Evolutionary conservation across 2,329 filamentous ascomycete genomes (phyloP).

Genomic region (Aspergillus candidus): DNA sequence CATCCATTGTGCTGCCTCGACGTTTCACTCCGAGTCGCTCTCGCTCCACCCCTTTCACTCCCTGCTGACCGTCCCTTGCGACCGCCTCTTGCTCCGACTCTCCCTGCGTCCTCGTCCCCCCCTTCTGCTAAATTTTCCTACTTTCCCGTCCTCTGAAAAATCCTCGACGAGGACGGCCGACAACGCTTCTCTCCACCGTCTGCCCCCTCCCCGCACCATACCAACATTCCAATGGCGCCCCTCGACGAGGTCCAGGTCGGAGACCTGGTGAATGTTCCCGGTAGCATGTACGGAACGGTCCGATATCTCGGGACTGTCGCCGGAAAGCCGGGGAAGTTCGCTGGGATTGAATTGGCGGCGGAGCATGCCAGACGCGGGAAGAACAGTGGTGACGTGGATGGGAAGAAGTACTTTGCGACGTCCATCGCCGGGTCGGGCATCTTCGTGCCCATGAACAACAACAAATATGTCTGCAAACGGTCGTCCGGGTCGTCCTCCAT

Average conservation of each 20-base stretch:
- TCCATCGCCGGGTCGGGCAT: constrained; percentile 76
- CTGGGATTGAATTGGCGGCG: constrained; percentile 78
- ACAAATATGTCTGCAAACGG: constrained; percentile 56
- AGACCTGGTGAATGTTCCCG: constrained; percentile 84
- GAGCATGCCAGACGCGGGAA: constrained; percentile 82
- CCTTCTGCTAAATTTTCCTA: constrained; percentile 8
- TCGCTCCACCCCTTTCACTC: neutral
- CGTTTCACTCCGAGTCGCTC: no score
- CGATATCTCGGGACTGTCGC: constrained; percentile 82
- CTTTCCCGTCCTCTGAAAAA: constrained; percentile 7
- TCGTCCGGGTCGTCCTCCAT: constrained; percentile 34
- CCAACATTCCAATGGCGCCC: constrained; percentile 26
- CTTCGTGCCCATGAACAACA: constrained; percentile 82
- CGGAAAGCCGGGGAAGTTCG: constrained; percentile 87
- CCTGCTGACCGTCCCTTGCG: neutral
- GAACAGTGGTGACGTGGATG: constrained; percentile 93
- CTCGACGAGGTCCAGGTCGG: constrained; percentile 61
- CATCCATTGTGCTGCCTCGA: no score
- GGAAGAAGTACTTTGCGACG: constrained; percentile 75
- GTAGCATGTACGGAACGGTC: constrained; percentile 83
- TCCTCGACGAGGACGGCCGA: neutral
- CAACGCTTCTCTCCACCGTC: constrained; percentile 5
- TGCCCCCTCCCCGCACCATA: constrained; percentile 3
- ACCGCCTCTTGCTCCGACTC: neutral
- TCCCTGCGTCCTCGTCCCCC: constrained; percentile 2